phyloP scores from a whole-genome alignment of 345 rosid species.

The Nephelium lappaceum region DNA sequence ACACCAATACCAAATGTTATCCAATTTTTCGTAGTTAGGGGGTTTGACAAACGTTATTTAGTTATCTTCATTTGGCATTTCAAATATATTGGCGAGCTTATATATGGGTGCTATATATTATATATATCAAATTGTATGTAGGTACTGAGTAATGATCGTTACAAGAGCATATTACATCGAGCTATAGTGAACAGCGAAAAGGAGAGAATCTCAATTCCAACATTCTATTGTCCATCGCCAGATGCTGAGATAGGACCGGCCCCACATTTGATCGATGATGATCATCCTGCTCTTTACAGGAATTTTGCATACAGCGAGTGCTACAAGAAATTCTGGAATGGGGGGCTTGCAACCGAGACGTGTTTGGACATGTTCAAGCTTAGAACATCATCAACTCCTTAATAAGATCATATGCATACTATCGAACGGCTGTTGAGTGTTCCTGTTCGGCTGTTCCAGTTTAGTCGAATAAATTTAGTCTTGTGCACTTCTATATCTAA shows the following conservation, averaged over 20 bases:
- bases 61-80: too few relatives aligned
- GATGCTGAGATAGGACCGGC: conserved; percentile 59
- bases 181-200: conserved; percentile 47
- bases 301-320: conserved; percentile 37
- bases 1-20: too few relatives aligned
- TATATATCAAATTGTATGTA: not conserved
- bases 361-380: conserved; percentile 35
- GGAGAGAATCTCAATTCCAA: conserved; percentile 57
- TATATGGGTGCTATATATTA: too few relatives aligned
- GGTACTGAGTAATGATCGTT: conserved; percentile 56
- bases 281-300: conserved; percentile 40
- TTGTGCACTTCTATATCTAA: too few relatives aligned
- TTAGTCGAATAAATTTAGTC: too few relatives aligned
- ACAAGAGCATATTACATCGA: conserved; percentile 65
- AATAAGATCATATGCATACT: too few relatives aligned
- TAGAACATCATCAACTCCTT: not conserved
- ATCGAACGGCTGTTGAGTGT: too few relatives aligned
- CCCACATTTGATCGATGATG: conserved; percentile 27
- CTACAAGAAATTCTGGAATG: conserved; percentile 34
- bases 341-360: conserved; percentile 27
- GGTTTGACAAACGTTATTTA: too few relatives aligned
- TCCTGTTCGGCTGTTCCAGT: too few relatives aligned
- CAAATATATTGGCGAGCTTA: too few relatives aligned
- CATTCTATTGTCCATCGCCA: conserved; percentile 52
- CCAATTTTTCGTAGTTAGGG: too few relatives aligned